Base-by-base conservation (phyloP, 108 stramenopile genomes). In the Epithemia pelagica region DNA sequence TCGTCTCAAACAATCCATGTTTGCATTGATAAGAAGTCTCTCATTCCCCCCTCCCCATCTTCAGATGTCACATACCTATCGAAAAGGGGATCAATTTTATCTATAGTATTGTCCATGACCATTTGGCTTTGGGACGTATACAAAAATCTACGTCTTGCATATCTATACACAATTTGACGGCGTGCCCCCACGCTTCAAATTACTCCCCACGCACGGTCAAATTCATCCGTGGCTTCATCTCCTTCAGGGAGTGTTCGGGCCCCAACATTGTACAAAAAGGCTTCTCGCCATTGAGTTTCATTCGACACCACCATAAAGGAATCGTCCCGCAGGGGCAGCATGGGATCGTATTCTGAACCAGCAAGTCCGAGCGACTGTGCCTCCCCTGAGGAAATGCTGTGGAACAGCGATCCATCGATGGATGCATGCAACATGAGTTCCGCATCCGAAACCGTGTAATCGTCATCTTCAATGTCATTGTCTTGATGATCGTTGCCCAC, bases 221-320 rank as follows among this genome's bases (percentile, higher is more conserved):
- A 78, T 32, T 74, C 61, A 23, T 65, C 70, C 7, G 71, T 29
- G 15, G 78, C 82, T 66, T 73, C 68, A 51, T 83, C 74, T 23
- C 90, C 87, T 64, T 88, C 87, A 21, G 90, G 87, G 32, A 91
- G 64, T 15, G 55, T 59, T 21, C 70, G 64, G 28, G 83, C 79
- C n/a, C 87, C 85, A 73, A 78, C 70, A 68, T 91, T 91, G 68
- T 91, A 91, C 53, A 91, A 69, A 63, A 91, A 78, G 10, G 90
- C 90, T 64, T 88, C 90, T 56, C 86, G 76, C 87, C 90, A 88
- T 69, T 91, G 87, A 20, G 73, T 58, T 23, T 72, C 64, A 28
- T 70, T 87, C 21, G 87, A 80, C n/a, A 88, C 67, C 27, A 62
- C 57, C 67, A 91, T 78, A 7, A 68, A 58, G 18, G 80, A 73